Evolutionary conservation across 2,329 filamentous ascomycete genomes (phyloP), one percentile per base, ranked within the genome.

Genomic region (Chaetomiaceae sp.): DNA sequence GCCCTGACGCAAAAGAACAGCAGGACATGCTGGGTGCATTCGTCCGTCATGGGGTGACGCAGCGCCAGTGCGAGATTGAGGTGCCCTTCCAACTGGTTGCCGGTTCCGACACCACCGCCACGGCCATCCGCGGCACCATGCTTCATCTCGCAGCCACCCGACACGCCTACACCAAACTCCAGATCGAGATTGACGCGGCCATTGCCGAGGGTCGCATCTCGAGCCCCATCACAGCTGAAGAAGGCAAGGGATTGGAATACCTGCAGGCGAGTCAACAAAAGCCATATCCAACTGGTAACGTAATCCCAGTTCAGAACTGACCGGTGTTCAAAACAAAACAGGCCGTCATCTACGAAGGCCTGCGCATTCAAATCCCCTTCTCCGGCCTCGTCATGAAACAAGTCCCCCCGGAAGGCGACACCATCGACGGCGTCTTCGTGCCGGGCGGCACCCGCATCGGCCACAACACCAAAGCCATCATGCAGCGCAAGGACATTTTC

Each of bases 51-150:
- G 72, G 73, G 2, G 59, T 75, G 17, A 69, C 61, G 8, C 68
- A 68, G 45, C 56, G 64, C 17, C 68, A 74, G 34, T 67, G 68
- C 44, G 70, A 77, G 44, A 77, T 80, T 42, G 75, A 75, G 59
- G 66, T 45, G 7, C 25, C 44, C 8, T 42, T 59, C 29, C 47
- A 54, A 22, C 25, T 59, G 19, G 19, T 55, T 3, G 54, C 56
- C n/a, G 59, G 66, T 8, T 63, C 61, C 19, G 59, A 61, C 48
- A 59, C 54, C 1, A 57, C 59, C 6, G 50, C 59, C 3, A 54
- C 39, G 9, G 47, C 46, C 6, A 53, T 61, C 20, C 53, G 54
- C 17, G 37, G 42, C 14, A 57, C 57, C 25, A 47, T 61, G 53
- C 27, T 61, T 19, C 42, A 55, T 23, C 25, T 59, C 19, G 39